Evolutionary conservation across 2,329 filamentous ascomycete genomes (phyloP).

Genomic region (Ophiostoma himal-ulmi): DNA sequence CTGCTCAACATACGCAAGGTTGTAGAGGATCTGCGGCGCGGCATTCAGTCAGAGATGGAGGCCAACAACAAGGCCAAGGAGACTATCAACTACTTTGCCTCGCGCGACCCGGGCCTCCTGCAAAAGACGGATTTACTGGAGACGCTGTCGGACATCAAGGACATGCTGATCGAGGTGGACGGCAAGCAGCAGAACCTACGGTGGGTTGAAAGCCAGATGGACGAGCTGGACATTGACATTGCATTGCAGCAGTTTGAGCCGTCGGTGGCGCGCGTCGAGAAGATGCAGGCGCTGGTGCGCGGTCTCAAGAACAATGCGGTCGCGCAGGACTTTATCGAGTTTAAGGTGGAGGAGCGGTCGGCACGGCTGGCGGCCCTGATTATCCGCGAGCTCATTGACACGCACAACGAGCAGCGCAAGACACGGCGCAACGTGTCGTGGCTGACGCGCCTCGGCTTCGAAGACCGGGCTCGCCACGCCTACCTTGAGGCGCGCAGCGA

Average conservation of each 20-base stretch:
- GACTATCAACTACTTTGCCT: constrained; percentile 79
- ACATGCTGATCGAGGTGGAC: constrained; percentile 91
- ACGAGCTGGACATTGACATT: constrained; percentile 93
- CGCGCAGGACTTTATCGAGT: constrained; percentile 85
- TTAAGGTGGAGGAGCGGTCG: constrained; percentile 83
- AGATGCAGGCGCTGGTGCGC: constrained; percentile 70
- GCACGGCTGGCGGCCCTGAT: constrained; percentile 69
- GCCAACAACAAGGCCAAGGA: constrained; percentile 78
- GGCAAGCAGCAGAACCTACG: constrained; percentile 93
- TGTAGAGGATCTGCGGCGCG: constrained; percentile 84
- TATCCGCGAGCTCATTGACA: constrained; percentile 69
- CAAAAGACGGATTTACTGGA: constrained; percentile 78
- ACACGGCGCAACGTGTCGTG: constrained; percentile 78
- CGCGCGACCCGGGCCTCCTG: constrained; percentile 67
- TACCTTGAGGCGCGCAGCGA: constrained; percentile 75
- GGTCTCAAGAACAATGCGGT: constrained; percentile 78
- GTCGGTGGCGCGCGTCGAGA: constrained; percentile 78
- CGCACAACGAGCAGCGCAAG: constrained; percentile 68
- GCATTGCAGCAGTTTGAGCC: constrained; percentile 83
- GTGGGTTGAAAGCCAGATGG: constrained; percentile 92
- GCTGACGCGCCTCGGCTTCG: constrained; percentile 80
- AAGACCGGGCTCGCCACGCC: constrained; percentile 79
- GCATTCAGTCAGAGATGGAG: constrained; percentile 77
- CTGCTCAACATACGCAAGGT: constrained; percentile 88
- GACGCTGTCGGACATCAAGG: constrained; percentile 69